These are phyloP conservation scores for Helotiales sp. DNA, from an alignment of 2,329 filamentous ascomycete genomes.

Conservation along the genomic window DNA sequence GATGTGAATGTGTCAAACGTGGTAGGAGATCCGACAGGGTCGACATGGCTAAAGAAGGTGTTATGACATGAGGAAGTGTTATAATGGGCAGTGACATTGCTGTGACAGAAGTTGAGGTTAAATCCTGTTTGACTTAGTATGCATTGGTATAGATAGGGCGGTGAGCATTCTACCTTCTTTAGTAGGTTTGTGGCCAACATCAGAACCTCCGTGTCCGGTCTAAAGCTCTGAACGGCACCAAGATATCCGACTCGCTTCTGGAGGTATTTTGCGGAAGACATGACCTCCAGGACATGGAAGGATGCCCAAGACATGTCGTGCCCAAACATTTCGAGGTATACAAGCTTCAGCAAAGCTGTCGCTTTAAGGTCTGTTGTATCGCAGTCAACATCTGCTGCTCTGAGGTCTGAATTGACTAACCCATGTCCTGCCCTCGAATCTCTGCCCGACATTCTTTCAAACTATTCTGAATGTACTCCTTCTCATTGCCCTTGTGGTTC, in stretches of 20 bases:
- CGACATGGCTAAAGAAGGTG: constrained; percentile 86
- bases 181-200: constrained; percentile 96
- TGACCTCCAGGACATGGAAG: constrained; percentile 97
- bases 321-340: constrained; percentile 98
- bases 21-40: constrained; percentile 84
- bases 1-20: constrained; percentile 80
- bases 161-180: constrained; percentile 68
- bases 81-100: constrained; percentile 84
- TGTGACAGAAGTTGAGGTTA: constrained; percentile 69
- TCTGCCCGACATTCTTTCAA: constrained; percentile 94
- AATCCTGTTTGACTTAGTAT: constrained; percentile 52
- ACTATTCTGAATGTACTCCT: constrained; percentile 90
- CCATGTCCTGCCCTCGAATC: constrained; percentile 91
- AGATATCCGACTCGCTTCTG: constrained; percentile 96
- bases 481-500: constrained; percentile 93
- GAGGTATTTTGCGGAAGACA: constrained; percentile 92
- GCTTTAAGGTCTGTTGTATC: constrained; percentile 77
- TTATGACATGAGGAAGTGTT: constrained; percentile 93
- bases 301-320: constrained; percentile 99
- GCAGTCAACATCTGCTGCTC: constrained; percentile 3
- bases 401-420: constrained; percentile 46
- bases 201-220: constrained; percentile 91
- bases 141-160: neutral
- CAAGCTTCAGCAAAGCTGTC: constrained; percentile 89
- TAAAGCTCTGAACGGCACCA: constrained; percentile 93